Percentiles rank a stretch among this genome's conserved stretches.
phyloP scores from a whole-genome alignment of 176 grass and related monocot genomes.

The Cenchrus purpureus region DNA sequence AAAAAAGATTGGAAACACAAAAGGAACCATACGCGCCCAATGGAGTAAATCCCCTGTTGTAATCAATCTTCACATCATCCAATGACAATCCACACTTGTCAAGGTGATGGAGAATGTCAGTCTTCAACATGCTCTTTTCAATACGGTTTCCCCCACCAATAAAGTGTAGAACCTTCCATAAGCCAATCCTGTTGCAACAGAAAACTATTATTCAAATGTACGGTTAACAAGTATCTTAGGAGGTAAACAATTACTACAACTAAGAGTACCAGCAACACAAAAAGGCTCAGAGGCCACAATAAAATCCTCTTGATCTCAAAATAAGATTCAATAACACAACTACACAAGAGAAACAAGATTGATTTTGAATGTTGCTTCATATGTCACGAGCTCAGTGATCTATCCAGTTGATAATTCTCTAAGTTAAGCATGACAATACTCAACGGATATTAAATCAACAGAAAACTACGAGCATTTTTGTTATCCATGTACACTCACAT shows the following conservation, averaged over 20 bases:
- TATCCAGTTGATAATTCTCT: background rate
- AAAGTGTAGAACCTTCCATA: conserved; percentile 60
- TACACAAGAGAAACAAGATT: background rate
- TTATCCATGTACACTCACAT: background rate
- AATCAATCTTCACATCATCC: conserved; percentile 83
- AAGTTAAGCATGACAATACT: conserved; percentile 4
- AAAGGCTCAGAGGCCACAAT: conserved; percentile 5
- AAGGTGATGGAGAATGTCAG: conserved; percentile 81
- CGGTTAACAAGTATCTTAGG: background rate
- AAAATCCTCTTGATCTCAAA: conserved; percentile 22
- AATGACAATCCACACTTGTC: conserved; percentile 70
- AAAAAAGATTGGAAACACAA: conserved; percentile 32
- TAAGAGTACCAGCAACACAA: background rate
- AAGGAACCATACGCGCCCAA: conserved; percentile 57
- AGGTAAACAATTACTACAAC: background rate
- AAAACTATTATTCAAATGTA: conserved; percentile 32
- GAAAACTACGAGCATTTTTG: background rate
- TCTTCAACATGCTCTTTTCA: conserved; percentile 76
- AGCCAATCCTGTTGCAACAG: conserved; percentile 56
- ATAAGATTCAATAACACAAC: background rate
- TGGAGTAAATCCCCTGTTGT: conserved; percentile 69
- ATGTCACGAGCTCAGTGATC: background rate
- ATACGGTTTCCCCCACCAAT: conserved; percentile 25
- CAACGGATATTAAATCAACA: background rate
- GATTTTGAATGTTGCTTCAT: conserved; percentile 5